Evolutionary conservation across 1,284 basidiomycete species (phyloP).

Genomic region (Cutaneotrichosporon dermatis): DNA sequence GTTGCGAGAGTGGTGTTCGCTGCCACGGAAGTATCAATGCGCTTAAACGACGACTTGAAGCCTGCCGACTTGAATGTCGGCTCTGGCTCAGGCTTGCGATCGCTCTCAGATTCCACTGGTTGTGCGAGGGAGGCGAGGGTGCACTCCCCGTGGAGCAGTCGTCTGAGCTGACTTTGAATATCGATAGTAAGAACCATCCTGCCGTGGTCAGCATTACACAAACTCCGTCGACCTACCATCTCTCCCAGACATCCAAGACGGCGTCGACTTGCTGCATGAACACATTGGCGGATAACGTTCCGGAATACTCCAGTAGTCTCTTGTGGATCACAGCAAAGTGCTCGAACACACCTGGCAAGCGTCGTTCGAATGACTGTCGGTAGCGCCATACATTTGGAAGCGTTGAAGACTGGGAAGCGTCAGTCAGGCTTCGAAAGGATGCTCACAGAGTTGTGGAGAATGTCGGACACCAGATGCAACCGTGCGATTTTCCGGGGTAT

Average conservation of each 20-base stretch:
- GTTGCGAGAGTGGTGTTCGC: background rate
- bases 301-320: constrained; percentile 65
- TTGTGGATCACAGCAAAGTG: constrained; percentile 89
- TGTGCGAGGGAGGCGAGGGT: constrained; percentile 4
- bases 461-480: constrained; percentile 91
- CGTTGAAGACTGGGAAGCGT: constrained; percentile 34
- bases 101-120: background rate
- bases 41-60: constrained; percentile 48
- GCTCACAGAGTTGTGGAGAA: constrained; percentile 83
- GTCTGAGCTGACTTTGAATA: constrained; percentile 66
- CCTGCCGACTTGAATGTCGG: constrained; percentile 70
- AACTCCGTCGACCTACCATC: constrained; percentile 55
- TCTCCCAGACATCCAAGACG: constrained; percentile 90
- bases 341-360: constrained; percentile 83
- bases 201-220: constrained; percentile 3
- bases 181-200: constrained; percentile 83
- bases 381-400: constrained; percentile 72
- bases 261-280: constrained; percentile 84
- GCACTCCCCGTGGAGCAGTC: constrained; percentile 63
- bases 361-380: constrained; percentile 80
- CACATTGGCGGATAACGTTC: constrained; percentile 84
- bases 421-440: background rate
- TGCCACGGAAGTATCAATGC: constrained; percentile 26
- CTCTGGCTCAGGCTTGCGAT: background rate
- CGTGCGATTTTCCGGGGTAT: constrained; percentile 94